Conservation (phyloP, 306 rosid species). For the Senna siamea region DNA sequence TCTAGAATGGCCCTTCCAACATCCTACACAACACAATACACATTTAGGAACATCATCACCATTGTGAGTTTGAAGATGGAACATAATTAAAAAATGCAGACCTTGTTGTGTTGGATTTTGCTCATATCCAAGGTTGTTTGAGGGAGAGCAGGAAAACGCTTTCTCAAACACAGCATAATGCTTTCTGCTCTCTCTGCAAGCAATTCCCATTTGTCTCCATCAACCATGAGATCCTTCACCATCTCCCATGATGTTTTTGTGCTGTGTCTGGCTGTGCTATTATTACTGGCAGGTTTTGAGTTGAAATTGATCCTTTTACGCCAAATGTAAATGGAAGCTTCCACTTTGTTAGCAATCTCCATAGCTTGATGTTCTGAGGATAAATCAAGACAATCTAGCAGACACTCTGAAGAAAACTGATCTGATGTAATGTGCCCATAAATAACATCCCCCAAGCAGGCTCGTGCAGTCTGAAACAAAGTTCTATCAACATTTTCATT, state of each 20-base stretch:
- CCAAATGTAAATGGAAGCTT: conserved; percentile 82
- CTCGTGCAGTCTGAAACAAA: conserved; percentile 80
- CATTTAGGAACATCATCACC: too few species aligned
- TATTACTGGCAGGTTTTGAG: conserved; percentile 48
- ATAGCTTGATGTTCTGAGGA: conserved; percentile 96
- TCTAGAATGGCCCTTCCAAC: conserved; percentile 91
- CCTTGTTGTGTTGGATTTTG: conserved; percentile 98
- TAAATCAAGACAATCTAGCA: conserved; percentile 84
- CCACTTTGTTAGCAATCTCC: conserved; percentile 82
- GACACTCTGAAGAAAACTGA: conserved; percentile 84
- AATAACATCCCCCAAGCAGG: conserved; percentile 86
- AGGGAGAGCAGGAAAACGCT: conserved; percentile 91
- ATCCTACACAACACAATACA: conserved; percentile 82
- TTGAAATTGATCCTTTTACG: conserved; percentile 54
- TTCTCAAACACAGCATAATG: conserved; percentile 79
- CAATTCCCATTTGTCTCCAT: conserved; percentile 83
- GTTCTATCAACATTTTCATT: conserved; percentile 19
- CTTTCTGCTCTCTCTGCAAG: conserved; percentile 92
- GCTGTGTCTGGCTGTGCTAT: conserved; percentile 45
- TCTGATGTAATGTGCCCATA: conserved; percentile 86
- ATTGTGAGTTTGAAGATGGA: too few species aligned
- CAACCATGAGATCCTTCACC: conserved; percentile 92
- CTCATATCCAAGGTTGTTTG: conserved; percentile 87
- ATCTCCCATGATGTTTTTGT: conserved; percentile 96
- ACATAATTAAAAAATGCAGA: conserved; percentile 29